Evolutionary conservation across 192 early-diverging fungal species (phyloP), one percentile per base, ranked within the genome.

Genomic region (Backusella mclennaniae): DNA sequence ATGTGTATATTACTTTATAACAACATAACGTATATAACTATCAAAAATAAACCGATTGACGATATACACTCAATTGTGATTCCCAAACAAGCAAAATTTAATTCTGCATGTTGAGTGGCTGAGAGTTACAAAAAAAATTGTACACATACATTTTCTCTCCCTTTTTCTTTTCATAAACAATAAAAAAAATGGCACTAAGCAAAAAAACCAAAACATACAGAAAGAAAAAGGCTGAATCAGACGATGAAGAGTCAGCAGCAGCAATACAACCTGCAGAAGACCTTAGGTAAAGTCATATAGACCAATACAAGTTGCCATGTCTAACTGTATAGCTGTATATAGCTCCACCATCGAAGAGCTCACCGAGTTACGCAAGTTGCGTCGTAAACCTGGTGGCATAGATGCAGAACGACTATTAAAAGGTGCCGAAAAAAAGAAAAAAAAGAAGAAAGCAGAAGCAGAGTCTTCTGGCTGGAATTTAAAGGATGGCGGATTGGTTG

Each of bases 381-480:
- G 92, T 44, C 83, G 83, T 59, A 86, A 87, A 42, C 83, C 82
- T 23, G 75, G 85, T 68, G 92, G 90, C 5, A 82, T 93, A 9
- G 89, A 89, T 66, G 77, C 82, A 6, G 77, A 84, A 41, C 88
- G 92, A 74, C 80, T 93, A 23, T 67, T 84, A 6, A 82, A 86
- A 14, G 90, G 90, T 35, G 87, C 89, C 36, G 77, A 80, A 15
- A 87, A 89, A 46, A 86, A 88, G 74, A 85, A 87, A 66, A 88
- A 87, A 39, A 80, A 83, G 35, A 79, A 68, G 42, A 71, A 76
- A 29, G 21, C 36, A 23, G 29, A 70, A 15, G 56, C 78, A 66
- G 81, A 88, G 15, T 88, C 89, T 59, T 85, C 87, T 74, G 84
- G 87, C 38, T 89, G 89, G 86, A 87, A 86, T 49, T 66, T 87